Evolutionary conservation across 306 rosid genomes (phyloP).

Genomic region (Prosopis cineraria): DNA sequence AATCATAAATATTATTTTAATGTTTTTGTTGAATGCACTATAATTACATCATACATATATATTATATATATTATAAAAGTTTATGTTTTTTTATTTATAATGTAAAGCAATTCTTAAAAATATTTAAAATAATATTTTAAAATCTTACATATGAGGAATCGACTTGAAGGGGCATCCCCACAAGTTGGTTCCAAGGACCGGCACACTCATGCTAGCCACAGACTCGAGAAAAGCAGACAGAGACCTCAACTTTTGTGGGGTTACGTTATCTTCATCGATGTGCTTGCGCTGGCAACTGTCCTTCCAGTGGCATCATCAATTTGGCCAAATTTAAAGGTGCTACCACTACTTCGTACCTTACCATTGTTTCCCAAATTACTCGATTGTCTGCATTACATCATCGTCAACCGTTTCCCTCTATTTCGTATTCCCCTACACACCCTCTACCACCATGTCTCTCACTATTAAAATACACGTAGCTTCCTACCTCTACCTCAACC

Average conservation of each 20-base stretch:
- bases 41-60: too few relatives aligned
- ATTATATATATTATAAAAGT: too few relatives aligned
- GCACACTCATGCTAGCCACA: slow-evolving; percentile 48
- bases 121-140: too few relatives aligned
- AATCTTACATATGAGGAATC: too few relatives aligned
- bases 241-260: slow-evolving; percentile 38
- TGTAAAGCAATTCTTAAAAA: too few relatives aligned
- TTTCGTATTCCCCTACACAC: background rate
- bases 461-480: slow-evolving; percentile 56
- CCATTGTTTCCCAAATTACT: slow-evolving; percentile 40
- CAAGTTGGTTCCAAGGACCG: slow-evolving; percentile 4
- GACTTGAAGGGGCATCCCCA: too few relatives aligned
- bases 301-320: slow-evolving; percentile 36
- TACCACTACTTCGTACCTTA: background rate
- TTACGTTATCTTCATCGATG: background rate
- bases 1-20: too few relatives aligned
- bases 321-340: slow-evolving; percentile 40
- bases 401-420: background rate
- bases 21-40: too few relatives aligned
- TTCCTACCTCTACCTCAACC: slow-evolving; percentile 36
- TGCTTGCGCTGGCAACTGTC: background rate
- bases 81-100: too few relatives aligned
- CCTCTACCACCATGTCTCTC: slow-evolving; percentile 54
- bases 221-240: slow-evolving; percentile 1
- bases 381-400: slow-evolving; percentile 33